Conservation (phyloP, 805 yeast species). For the Metschnikowia arizonensis region DNA sequence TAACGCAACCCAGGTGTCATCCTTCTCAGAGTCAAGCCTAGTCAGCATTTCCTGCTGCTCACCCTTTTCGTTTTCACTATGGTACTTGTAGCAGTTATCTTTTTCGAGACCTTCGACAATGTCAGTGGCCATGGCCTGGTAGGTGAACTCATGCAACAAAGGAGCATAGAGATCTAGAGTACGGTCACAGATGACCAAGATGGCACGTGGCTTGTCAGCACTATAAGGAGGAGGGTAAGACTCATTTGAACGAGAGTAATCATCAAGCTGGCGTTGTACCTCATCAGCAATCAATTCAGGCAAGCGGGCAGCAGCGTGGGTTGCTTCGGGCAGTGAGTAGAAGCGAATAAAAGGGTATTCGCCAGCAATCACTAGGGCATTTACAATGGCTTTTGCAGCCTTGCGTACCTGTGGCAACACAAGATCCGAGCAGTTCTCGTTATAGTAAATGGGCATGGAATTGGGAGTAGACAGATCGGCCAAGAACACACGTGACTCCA, state of each 20-base stretch:
- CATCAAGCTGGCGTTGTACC: conserved; percentile 68
- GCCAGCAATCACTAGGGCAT: conserved; percentile 72
- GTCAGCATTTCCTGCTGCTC: conserved; percentile 30
- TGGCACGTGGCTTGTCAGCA: conserved; percentile 59
- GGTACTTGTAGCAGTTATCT: conserved; percentile 46
- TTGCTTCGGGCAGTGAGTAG: conserved; percentile 49
- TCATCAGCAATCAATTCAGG: conserved; percentile 68
- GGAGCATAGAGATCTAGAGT: conserved; percentile 82
- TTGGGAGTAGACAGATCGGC: conserved; percentile 48
- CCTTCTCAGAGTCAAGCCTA: conserved; percentile 54
- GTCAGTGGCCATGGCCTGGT: conserved; percentile 91
- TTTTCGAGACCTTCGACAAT: conserved; percentile 43
- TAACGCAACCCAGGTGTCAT: conserved; percentile 66
- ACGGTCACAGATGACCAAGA: conserved; percentile 76
- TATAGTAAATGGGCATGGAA: conserved; percentile 72
- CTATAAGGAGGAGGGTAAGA: conserved; percentile 57
- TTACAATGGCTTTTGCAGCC: conserved; percentile 63
- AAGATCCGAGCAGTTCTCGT: conserved; percentile 55
- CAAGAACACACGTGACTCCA: conserved; percentile 70
- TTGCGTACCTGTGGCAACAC: conserved; percentile 54
- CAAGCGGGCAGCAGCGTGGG: conserved; percentile 52
- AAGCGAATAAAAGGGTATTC: conserved; percentile 86
- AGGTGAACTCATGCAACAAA: conserved; percentile 80
- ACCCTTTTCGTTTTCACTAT: conserved; percentile 51
- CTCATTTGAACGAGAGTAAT: conserved; percentile 64